phyloP scores from a whole-genome alignment of 495 filamentous ascomycete genomes.

The Talaromyces adpressus region DNA sequence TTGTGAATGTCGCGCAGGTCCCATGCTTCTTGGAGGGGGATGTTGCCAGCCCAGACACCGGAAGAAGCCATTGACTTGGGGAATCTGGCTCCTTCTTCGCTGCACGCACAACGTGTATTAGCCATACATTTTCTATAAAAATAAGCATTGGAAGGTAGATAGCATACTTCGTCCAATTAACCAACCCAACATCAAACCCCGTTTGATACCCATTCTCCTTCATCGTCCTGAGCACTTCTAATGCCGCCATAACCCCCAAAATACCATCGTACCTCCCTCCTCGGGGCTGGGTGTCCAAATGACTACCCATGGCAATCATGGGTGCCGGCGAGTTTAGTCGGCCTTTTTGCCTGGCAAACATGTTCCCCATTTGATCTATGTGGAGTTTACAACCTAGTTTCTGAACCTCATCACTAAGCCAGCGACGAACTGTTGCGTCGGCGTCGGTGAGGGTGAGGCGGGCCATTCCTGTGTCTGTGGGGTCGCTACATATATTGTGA shows the following conservation, averaged over 20 bases:
- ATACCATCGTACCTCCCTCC: constrained; percentile 73
- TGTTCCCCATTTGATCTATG: constrained; percentile 66
- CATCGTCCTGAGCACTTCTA: constrained; percentile 64
- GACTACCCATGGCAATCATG: constrained; percentile 53
- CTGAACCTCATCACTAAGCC: constrained; percentile 63
- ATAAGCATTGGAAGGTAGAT: not conserved
- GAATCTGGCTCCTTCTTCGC: constrained; percentile 75
- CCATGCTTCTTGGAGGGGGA: constrained; percentile 56
- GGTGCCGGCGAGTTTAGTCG: constrained; percentile 50
- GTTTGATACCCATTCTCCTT: constrained; percentile 65
- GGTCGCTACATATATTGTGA: constrained; percentile 38
- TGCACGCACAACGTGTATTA: constrained; percentile 10
- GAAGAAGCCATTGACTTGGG: constrained; percentile 70
- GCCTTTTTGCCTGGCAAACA: constrained; percentile 65
- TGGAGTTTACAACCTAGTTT: constrained; percentile 55
- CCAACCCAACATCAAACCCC: constrained; percentile 61
- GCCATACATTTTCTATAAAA: not conserved
- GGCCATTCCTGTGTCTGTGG: constrained; percentile 60
- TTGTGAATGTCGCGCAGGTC: constrained; percentile 46
- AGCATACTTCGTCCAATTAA: constrained; percentile 71
- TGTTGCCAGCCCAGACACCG: constrained; percentile 68
- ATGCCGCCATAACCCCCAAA: constrained; percentile 61
- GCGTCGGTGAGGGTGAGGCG: constrained; percentile 61
- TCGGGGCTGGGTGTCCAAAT: constrained; percentile 73
- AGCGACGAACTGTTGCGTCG: constrained; percentile 66